These are phyloP conservation scores for Malus hybrid DNA, from an alignment of 331 rosid species.

Conservation along the genomic window DNA sequence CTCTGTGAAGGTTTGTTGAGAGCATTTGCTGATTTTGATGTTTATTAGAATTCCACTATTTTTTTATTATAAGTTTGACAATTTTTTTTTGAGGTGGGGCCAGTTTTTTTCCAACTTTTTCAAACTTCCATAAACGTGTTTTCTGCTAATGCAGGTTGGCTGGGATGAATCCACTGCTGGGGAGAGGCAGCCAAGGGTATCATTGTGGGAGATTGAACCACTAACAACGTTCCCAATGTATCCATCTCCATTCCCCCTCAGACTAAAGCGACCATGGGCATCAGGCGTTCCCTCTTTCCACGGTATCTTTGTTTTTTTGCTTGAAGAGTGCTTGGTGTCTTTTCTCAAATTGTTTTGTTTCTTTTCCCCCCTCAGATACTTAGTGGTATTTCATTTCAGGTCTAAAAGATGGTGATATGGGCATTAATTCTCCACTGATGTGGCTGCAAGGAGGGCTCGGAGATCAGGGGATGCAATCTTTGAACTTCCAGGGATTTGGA, in stretches of 20 bases:
- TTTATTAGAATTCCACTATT: background rate
- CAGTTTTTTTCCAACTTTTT: background rate
- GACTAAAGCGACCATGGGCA: conserved; percentile 36
- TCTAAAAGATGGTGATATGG: conserved; percentile 33
- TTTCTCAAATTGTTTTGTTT: background rate
- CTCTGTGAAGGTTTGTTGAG: conserved; percentile 62
- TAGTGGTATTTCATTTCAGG: conserved; percentile 11
- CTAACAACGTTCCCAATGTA: conserved; percentile 37
- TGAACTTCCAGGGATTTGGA: conserved; percentile 35
- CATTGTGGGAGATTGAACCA: conserved; percentile 39
- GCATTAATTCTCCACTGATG: conserved; percentile 27
- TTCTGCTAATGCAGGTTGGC: conserved; percentile 29
- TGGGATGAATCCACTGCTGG: conserved; percentile 43
- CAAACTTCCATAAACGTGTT: background rate
- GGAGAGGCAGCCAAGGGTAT: conserved; percentile 39
- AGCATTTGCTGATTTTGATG: conserved; percentile 5
- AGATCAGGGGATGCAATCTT: conserved; percentile 30
- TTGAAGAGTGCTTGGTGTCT: background rate
- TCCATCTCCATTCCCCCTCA: conserved; percentile 33
- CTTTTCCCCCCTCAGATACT: background rate
- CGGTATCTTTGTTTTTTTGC: conserved; percentile 15
- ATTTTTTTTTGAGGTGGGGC: background rate
- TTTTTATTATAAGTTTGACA: background rate
- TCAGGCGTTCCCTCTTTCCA: conserved; percentile 31
- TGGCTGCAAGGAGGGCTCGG: conserved; percentile 37